Evolutionary conservation across 164 flowering plant genomes (phyloP), one percentile per base, ranked within the genome.

Genomic region (Magnolia officinalis): DNA sequence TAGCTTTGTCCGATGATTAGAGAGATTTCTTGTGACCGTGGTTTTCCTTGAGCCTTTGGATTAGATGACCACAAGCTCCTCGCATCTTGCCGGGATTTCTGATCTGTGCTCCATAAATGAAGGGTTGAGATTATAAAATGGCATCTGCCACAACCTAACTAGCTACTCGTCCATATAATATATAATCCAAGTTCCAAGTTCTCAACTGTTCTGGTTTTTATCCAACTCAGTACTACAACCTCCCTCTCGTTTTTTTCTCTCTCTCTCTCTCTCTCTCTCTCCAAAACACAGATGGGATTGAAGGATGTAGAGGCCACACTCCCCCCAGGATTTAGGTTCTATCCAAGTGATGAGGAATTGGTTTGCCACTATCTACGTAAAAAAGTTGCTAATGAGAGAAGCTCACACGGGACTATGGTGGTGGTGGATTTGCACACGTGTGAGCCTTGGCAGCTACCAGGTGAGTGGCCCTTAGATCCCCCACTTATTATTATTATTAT

Each of bases 381-480:
- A 49, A 92, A 91, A 86, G 86, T 92, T 70, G 75, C 83, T 4
- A 88, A 90, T 71, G 90, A 89, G 59, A 84, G 86, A 10, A 81
- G 74, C 74, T 67, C 87, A 51, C 87, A 81, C 79, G 89, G 89
- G 7, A 87, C 92, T 68, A 71, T 92, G 81, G 87, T 91, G 77
- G 97, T 91, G 70, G 87, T 92, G 66, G 92, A 92, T 75, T 85
- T 92, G 88, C 97, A 92, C 83, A 88, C 86, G 1, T 91, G 95
- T 80, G 97, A 92, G 84, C 97, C 97, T 75, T 92, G 97, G 97
- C 90, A 91, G 86, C 90, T 92, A 78, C 95, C 97, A 72, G 97
- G 97, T 91, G 72, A 8, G 82, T 77, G 9, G 18, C n/a, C 51
- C n/a, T 37, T 37, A 37, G 21, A 7, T 31, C n/a, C 2, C 4